Percentiles rank a stretch among this genome's conserved stretches.
These are phyloP conservation scores for Lipomyces starkeyi DNA, from an alignment of 805 yeast genomes.

Conservation along the genomic window DNA sequence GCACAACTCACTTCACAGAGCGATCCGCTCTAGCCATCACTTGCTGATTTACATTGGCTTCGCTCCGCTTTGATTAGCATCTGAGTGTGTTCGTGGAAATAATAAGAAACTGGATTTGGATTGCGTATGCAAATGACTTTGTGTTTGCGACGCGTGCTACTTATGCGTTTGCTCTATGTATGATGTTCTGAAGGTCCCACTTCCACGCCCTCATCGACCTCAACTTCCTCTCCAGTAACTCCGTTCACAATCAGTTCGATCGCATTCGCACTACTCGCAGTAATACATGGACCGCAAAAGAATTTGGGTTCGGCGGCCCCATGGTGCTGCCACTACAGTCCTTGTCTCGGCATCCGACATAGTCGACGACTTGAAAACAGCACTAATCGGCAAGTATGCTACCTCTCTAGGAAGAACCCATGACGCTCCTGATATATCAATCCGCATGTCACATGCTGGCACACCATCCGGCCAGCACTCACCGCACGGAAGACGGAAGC, in stretches of 20 bases:
- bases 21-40: background rate
- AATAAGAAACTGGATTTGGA: background rate
- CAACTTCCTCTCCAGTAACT: background rate
- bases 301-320: slow-evolving; percentile 49
- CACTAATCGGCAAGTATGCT: slow-evolving; percentile 68
- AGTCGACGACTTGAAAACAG: slow-evolving; percentile 79
- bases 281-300: slow-evolving; percentile 39
- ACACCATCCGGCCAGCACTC: slow-evolving; percentile 22
- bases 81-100: background rate
- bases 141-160: background rate
- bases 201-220: background rate
- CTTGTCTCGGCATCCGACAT: slow-evolving; percentile 65
- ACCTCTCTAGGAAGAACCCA: slow-evolving; percentile 63
- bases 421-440: slow-evolving; percentile 69
- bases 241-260: background rate
- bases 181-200: background rate
- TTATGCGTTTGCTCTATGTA: background rate
- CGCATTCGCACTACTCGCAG: background rate
- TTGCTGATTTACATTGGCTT: too few relatives aligned
- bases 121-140: background rate
- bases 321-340: slow-evolving; percentile 68
- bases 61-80: background rate
- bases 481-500: slow-evolving; percentile 13
- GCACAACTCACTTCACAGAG: background rate
- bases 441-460: slow-evolving; percentile 35